These are phyloP conservation scores for Claviceps africana DNA, from an alignment of 2,329 filamentous ascomycete genomes.

Conservation along the genomic window DNA sequence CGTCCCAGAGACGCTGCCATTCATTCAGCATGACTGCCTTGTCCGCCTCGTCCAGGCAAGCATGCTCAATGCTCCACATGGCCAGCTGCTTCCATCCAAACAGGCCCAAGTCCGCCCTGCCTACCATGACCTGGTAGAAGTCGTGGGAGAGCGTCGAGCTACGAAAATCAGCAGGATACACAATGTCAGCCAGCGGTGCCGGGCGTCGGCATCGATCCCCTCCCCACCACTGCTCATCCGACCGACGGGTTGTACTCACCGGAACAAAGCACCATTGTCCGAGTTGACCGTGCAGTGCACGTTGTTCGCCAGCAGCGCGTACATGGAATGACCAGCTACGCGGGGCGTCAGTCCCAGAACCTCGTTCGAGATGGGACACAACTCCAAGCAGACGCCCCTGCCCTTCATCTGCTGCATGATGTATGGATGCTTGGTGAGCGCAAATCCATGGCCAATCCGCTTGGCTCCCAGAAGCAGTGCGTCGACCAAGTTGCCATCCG, in stretches of 20 bases:
- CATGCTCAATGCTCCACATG: conserved; percentile 48
- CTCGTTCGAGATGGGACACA: conserved; percentile 68
- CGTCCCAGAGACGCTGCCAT: conserved; percentile 43
- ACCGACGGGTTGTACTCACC: conserved; percentile 26
- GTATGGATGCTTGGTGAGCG: conserved; percentile 50
- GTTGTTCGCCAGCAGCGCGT: conserved; percentile 54
- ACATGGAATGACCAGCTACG: conserved; percentile 52
- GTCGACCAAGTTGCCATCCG: conserved; percentile 55
- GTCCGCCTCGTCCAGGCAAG: conserved; percentile 35
- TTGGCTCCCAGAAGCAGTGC: conserved; percentile 51
- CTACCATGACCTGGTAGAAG: conserved; percentile 64
- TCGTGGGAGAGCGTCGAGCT: conserved; percentile 61
- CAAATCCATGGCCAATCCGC: conserved; percentile 62
- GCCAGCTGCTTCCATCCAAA: conserved; percentile 58
- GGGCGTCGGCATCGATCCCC: background rate
- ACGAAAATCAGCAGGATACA: background rate
- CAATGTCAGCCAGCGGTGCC: background rate
- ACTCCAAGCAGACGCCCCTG: conserved; percentile 54
- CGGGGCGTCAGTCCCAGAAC: conserved; percentile 54
- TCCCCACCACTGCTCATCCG: background rate
- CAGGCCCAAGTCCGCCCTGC: conserved; percentile 50
- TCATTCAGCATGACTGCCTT: conserved; percentile 20
- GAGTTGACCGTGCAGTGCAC: conserved; percentile 62
- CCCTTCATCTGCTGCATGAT: conserved; percentile 53
- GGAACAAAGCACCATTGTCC: conserved; percentile 62